Evolutionary conservation across 805 yeast genomes (phyloP).

Genomic region (Candida bentonensis): DNA sequence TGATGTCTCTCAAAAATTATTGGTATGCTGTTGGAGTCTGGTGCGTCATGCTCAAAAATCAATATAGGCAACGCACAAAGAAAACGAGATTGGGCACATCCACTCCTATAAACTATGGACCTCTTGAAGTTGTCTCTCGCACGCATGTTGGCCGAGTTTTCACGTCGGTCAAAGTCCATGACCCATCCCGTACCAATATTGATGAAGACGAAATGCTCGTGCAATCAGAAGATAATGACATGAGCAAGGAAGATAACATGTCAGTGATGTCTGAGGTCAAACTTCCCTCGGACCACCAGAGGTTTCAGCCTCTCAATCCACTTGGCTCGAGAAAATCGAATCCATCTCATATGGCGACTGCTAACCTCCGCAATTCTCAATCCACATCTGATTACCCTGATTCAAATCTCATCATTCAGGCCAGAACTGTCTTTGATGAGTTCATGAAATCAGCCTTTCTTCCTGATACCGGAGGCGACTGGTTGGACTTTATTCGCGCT

Average conservation of each 20-base stretch:
- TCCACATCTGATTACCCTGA: too few relatives aligned
- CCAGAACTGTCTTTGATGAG: neutral
- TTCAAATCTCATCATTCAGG: neutral
- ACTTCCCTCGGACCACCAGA: too few relatives aligned
- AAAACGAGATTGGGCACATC: neutral
- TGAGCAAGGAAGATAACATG: neutral
- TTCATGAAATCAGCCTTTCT: neutral
- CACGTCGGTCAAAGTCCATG: neutral
- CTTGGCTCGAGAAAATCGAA: too few relatives aligned
- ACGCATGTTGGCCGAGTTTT: neutral
- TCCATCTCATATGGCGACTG: too few relatives aligned
- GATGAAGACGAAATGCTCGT: neutral
- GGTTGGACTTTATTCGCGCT: neutral
- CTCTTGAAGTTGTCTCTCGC: neutral
- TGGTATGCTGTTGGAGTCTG: slow-evolving; percentile 23
- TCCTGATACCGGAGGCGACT: neutral
- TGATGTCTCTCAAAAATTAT: slow-evolving; percentile 19
- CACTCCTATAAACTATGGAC: neutral
- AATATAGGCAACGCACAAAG: slow-evolving; percentile 9
- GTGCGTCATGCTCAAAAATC: slow-evolving; percentile 21
- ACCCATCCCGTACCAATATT: neutral
- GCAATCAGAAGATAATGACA: neutral
- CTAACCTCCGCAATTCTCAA: too few relatives aligned
- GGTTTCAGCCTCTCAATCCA: too few relatives aligned
- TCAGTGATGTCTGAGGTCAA: too few relatives aligned